A percentile compares a stretch with the other conserved stretches of the same genome.
These are phyloP conservation scores for Jaltomata sinuosa DNA, from an alignment of 257 asterid genomes.

Conservation along the genomic window DNA sequence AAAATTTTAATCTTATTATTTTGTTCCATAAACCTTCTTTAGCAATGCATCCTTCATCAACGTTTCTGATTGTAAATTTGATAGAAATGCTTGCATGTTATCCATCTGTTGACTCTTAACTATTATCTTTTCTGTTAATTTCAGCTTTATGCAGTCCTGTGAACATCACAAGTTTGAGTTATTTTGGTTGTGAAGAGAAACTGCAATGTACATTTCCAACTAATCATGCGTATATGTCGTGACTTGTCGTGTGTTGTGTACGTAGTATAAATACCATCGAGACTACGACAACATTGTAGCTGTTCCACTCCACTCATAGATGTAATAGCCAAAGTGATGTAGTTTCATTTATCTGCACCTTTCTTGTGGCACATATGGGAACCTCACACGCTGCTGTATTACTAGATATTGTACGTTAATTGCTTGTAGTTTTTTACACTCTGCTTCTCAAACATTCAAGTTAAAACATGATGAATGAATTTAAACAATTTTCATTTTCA, in stretches of 20 bases:
- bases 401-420: neutral
- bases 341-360: neutral
- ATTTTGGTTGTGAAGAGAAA: neutral
- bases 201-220: neutral
- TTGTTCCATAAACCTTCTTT: neutral
- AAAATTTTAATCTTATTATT: neutral
- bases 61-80: neutral
- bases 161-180: neutral
- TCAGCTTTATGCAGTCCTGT: neutral
- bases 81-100: neutral
- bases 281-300: neutral
- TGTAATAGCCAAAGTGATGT: neutral
- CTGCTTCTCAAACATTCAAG: neutral
- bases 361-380: neutral
- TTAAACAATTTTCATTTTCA: neutral
- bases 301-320: neutral
- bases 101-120: neutral
- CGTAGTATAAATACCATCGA: neutral
- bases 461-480: neutral
- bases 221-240: neutral
- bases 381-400: neutral
- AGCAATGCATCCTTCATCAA: neutral
- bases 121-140: neutral
- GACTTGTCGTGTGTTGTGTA: neutral
- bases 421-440: neutral